phyloP scores from a whole-genome alignment of 352 stramenopile genomes.

The Pythium apleroticum region DNA sequence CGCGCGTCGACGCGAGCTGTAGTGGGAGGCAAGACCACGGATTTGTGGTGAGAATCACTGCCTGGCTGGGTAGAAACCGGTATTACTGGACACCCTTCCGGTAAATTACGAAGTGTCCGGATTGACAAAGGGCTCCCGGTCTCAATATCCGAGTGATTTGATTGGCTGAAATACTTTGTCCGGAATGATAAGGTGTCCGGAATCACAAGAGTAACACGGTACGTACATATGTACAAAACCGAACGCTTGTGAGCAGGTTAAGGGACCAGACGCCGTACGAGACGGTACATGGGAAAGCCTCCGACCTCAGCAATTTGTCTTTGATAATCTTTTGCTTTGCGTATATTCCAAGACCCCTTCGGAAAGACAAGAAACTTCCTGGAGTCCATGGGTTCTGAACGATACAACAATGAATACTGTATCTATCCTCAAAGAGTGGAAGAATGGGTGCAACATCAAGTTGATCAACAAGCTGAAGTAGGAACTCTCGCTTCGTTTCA shows the following conservation, averaged over 20 bases:
- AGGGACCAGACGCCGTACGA: too few species aligned
- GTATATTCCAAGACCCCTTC: too few species aligned
- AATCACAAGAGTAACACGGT: too few species aligned
- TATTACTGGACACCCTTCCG: not conserved
- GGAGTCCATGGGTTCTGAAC: constrained; percentile 8
- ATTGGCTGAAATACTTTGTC: not conserved
- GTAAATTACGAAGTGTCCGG: not conserved
- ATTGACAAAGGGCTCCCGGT: not conserved
- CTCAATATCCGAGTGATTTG: not conserved
- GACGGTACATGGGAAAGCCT: too few species aligned
- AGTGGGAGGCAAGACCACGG: not conserved
- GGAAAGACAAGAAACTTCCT: constrained; percentile 12
- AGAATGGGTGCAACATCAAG: constrained; percentile 25
- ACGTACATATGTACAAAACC: constrained; percentile 10
- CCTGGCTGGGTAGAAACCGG: not conserved
- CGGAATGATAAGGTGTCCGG: too few species aligned
- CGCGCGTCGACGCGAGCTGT: not conserved
- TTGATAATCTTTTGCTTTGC: too few species aligned
- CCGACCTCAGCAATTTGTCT: too few species aligned
- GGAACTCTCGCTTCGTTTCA: constrained; percentile 28
- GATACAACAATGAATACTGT: constrained; percentile 32
- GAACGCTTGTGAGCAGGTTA: not conserved
- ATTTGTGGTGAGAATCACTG: not conserved
- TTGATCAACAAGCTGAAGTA: constrained; percentile 26
- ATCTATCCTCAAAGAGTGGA: constrained; percentile 32